Evolutionary conservation across 2,329 filamentous ascomycete genomes (phyloP).

Genomic region (Fusarium ramigenum): DNA sequence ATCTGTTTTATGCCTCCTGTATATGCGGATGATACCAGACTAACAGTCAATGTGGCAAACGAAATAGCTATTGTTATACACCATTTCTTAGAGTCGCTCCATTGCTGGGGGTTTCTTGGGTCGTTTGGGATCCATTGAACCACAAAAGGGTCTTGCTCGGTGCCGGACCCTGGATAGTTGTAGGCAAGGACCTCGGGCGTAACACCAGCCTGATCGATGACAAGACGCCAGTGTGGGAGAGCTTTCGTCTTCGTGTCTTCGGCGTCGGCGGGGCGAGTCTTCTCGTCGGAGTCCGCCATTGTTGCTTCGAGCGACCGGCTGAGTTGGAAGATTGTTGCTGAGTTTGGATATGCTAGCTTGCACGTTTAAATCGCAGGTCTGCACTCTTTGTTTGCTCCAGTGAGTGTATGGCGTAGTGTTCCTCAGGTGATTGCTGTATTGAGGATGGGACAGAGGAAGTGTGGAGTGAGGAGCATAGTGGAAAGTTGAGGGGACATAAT

Average conservation of each 20-base stretch:
- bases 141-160: neutral
- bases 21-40: neutral
- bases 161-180: neutral
- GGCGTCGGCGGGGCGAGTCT: neutral
- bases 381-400: neutral
- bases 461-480: neutral
- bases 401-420: too few species aligned
- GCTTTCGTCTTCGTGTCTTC: neutral
- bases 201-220: neutral
- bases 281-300: neutral
- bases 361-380: neutral
- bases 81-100: neutral
- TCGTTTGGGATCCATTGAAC: neutral
- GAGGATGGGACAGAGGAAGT: neutral
- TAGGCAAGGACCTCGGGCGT: neutral
- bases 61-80: accelerated
- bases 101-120: neutral
- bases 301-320: too few species aligned
- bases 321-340: neutral
- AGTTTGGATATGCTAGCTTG: neutral
- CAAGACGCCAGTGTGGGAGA: neutral
- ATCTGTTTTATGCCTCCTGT: neutral
- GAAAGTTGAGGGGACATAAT: neutral
- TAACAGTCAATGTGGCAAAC: neutral
- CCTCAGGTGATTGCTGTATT: neutral